Percentiles rank a stretch among this genome's conserved stretches.
Evolutionary conservation across 2,329 filamentous ascomycete genomes (phyloP).

Genomic region (Fusarium protoensiforme): DNA sequence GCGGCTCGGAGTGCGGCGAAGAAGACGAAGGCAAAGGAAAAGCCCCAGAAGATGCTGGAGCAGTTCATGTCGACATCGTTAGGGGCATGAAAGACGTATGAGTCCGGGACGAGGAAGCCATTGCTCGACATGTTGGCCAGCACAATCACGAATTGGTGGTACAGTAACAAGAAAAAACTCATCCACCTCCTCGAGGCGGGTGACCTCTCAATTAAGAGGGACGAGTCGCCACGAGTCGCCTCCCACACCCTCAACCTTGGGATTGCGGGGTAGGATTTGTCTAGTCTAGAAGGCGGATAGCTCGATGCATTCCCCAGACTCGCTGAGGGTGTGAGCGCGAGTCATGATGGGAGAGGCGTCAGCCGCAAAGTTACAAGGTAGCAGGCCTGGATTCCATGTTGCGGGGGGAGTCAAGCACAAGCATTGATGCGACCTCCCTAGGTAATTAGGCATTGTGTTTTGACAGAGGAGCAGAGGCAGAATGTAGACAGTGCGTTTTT

Average conservation of each 20-base stretch:
- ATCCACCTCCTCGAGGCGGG: neutral
- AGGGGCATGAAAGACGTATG: neutral
- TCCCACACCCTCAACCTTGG: neutral
- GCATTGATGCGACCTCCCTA: neutral
- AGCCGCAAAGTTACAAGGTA: neutral
- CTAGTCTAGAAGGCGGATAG: neutral
- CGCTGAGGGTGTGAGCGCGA: neutral
- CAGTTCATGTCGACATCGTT: neutral
- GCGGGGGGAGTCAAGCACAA: neutral
- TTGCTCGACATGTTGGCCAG: neutral
- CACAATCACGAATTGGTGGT: neutral
- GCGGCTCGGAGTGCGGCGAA: neutral
- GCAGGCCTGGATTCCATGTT: neutral
- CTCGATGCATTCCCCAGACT: neutral
- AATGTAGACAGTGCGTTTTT: neutral
- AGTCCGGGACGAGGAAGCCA: neutral
- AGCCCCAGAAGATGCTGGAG: neutral
- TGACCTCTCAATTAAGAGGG: neutral
- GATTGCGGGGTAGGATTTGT: neutral
- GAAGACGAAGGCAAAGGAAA: neutral
- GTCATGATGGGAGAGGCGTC: neutral
- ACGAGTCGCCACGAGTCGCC: neutral
- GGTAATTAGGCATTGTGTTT: too few species aligned
- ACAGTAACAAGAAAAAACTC: neutral
- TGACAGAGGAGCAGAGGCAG: neutral